A percentile compares a stretch with the other conserved stretches of the same genome.
Conservation (phyloP, 1,284 basidiomycete species). For the Cerrena zonata region DNA sequence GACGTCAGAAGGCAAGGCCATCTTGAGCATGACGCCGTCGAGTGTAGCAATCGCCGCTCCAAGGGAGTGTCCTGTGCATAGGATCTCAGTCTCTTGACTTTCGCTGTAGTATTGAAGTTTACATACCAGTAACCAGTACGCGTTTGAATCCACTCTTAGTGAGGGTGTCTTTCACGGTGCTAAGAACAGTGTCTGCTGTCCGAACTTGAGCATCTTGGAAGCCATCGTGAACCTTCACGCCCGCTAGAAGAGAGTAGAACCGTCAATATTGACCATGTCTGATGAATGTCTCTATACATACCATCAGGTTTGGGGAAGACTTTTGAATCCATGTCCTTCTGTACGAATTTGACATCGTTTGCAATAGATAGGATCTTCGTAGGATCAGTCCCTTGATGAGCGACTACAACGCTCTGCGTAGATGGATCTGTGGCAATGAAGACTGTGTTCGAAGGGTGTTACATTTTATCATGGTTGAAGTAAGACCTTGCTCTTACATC, state of each 20-base stretch:
- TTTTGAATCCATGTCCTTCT: slow-evolving; percentile 32
- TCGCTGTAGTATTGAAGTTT: too few species aligned
- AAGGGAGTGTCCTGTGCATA: slow-evolving; percentile 19
- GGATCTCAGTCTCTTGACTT: slow-evolving; percentile 17
- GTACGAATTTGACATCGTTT: slow-evolving; percentile 37
- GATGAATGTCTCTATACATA: slow-evolving; percentile 14
- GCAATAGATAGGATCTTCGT: slow-evolving; percentile 36
- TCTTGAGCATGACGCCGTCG: slow-evolving; percentile 38
- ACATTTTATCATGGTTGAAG: not conserved
- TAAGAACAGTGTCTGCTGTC: slow-evolving; percentile 36
- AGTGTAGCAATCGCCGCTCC: slow-evolving; percentile 42
- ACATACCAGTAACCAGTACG: slow-evolving; percentile 38
- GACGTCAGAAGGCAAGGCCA: slow-evolving; percentile 32
- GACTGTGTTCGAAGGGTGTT: slow-evolving; percentile 20
- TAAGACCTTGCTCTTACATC: slow-evolving; percentile 25
- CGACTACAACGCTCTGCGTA: slow-evolving; percentile 38
- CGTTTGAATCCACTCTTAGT: slow-evolving; percentile 29
- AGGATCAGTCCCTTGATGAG: slow-evolving; percentile 43
- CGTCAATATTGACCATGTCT: not conserved
- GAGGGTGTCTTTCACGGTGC: slow-evolving; percentile 34
- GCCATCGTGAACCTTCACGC: slow-evolving; percentile 36
- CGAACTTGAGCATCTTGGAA: slow-evolving; percentile 43
- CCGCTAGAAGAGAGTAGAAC: slow-evolving; percentile 13
- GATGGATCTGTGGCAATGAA: slow-evolving; percentile 38
- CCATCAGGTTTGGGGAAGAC: slow-evolving; percentile 33